Conservation (phyloP, 176 grass and related monocot species). For the Metroxylon sagu region DNA sequence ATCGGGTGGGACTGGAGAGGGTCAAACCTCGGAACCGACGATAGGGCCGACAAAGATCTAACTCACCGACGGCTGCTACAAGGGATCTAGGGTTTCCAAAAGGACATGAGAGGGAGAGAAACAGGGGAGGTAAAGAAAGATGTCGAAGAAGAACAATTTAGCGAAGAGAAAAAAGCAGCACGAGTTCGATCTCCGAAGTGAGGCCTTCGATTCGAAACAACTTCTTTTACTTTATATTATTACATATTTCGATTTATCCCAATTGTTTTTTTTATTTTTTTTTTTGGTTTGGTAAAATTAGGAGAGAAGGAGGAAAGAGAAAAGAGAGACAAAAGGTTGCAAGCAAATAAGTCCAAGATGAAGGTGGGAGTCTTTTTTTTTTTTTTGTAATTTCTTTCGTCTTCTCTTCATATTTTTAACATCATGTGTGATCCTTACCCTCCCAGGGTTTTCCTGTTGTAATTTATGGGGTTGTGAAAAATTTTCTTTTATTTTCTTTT, state of each 20-base stretch:
- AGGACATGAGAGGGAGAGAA: too few relatives aligned
- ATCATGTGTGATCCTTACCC: too few relatives aligned
- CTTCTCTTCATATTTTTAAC: too few relatives aligned
- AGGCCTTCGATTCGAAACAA: not conserved
- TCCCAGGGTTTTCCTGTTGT: too few relatives aligned
- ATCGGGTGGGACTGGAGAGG: too few relatives aligned
- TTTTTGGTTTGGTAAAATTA: constrained; percentile 4
- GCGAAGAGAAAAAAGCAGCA: constrained; percentile 63
- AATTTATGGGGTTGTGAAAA: too few relatives aligned
- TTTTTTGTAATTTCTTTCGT: not conserved
- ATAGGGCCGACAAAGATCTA: too few relatives aligned
- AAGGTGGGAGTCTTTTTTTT: constrained; percentile 31
- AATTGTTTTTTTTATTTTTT: not conserved
- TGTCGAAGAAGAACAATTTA: constrained; percentile 99
- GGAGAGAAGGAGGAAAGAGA: constrained; percentile 74
- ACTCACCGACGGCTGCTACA: too few relatives aligned
- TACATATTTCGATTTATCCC: not conserved
- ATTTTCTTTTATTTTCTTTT: too few relatives aligned
- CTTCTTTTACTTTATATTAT: not conserved
- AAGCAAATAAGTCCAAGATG: constrained; percentile 78
- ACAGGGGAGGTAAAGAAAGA: not conserved
- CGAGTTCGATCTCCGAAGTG: constrained; percentile 81
- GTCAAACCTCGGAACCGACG: too few relatives aligned
- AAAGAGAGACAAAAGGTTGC: constrained; percentile 61
- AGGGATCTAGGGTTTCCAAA: too few relatives aligned